Base-by-base conservation (phyloP, 2,329 filamentous ascomycete genomes). In the Aspergillaceae sp. region DNA sequence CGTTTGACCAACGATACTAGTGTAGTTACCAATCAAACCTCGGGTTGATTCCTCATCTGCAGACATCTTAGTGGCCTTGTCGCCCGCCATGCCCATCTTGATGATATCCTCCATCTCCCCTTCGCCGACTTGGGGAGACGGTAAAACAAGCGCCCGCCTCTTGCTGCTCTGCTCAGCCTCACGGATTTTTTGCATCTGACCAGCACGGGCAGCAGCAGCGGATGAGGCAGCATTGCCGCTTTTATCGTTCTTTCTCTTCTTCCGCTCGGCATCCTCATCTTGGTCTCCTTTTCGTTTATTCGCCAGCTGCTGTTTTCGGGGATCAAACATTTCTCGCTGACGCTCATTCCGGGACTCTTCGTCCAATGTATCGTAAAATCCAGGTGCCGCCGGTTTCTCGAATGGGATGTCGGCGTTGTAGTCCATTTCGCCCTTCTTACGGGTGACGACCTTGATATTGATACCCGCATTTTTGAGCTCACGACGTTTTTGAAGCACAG, bases 331-430 rank as follows among this genome's bases (percentile, higher is more conserved):
- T 48, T 86, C 82, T 43, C 88, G 80, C 63, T 94, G 84, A 48
- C 78, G 79, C 67, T 98, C 91, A 65, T 98, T 98, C 54, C 75
- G 77, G 4, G 73, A 70, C 54, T 86, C 74, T 63, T 98, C 92
- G 9, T 96, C 89, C 3, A 74, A 75, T 0, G 92, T 98, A 64
- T 98, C 91, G 70, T 91, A 95, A 65, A 98, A 98, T 8, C 92
- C 92, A 26, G 83, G 74, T 0, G 86, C 84, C 0, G 92, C 84
- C 53, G 87, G 86, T 68, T 92, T 96, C 67, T 98, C 92, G 55
- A 98, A 97, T 0, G 92, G 92, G 54, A 98, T 94, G 58, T 98
- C 92, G 58, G 92, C 92, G 68, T 98, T 98, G 74, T 98, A 98
- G 68, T 98, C 92, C 88, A 98, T 98, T 72, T 97, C 85, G 0